Conservation (phyloP, 495 filamentous ascomycete genomes). For the Pseudomonodictys pantanalensis region DNA sequence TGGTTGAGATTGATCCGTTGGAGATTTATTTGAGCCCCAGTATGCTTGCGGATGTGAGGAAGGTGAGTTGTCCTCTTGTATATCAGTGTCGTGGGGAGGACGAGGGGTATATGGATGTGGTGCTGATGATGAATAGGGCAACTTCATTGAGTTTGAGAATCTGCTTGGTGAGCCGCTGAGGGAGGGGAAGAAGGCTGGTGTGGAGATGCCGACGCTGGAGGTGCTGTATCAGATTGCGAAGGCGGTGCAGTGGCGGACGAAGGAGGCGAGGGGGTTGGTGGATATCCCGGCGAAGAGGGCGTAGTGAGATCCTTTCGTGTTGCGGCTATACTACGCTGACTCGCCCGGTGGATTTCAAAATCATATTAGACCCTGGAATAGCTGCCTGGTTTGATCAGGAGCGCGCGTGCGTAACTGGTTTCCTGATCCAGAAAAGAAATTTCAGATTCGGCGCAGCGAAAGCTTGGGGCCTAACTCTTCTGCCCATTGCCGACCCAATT, state of each 20-base stretch:
- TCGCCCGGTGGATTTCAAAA: too few relatives aligned
- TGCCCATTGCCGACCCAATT: too few relatives aligned
- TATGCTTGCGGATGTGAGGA: slow-evolving; percentile 48
- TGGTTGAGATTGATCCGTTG: slow-evolving; percentile 43
- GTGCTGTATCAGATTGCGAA: slow-evolving; percentile 47
- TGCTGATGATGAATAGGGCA: slow-evolving; percentile 39
- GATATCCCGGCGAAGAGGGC: slow-evolving; percentile 29
- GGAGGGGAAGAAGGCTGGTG: slow-evolving; percentile 45
- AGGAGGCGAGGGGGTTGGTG: slow-evolving; percentile 40
- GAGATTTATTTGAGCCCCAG: slow-evolving; percentile 47
- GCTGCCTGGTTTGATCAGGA: too few relatives aligned
- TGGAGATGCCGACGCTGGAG: slow-evolving; percentile 48
- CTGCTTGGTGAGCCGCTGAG: slow-evolving; percentile 53
- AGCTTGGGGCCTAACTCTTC: too few relatives aligned
- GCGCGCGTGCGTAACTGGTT: too few relatives aligned
- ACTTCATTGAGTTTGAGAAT: slow-evolving; percentile 54
- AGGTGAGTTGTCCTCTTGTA: slow-evolving; percentile 32
- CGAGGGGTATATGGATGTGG: not conserved
- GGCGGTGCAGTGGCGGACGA: slow-evolving; percentile 45
- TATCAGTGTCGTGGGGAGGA: not conserved
- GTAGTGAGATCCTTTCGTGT: too few relatives aligned
- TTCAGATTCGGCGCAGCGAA: too few relatives aligned
- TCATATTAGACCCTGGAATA: too few relatives aligned
- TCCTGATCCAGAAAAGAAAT: too few relatives aligned
- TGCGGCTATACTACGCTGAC: too few relatives aligned